Conservation (phyloP, 805 yeast species). For the Candida easanensis region DNA sequence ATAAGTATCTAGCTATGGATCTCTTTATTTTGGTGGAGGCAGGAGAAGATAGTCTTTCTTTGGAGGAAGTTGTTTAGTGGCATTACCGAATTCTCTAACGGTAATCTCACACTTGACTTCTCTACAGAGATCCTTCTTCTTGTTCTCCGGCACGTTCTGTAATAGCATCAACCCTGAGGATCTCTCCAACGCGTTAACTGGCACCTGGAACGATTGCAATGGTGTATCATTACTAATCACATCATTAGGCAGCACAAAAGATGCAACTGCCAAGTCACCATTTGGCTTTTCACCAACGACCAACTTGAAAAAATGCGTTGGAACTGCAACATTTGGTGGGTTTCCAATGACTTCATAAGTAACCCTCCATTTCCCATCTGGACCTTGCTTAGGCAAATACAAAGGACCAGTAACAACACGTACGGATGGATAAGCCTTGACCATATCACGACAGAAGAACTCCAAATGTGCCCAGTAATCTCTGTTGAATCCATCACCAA, state of each 20-base stretch:
- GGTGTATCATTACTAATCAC: slow-evolving; percentile 68
- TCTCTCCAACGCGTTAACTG: slow-evolving; percentile 84
- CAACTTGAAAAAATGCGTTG: slow-evolving; percentile 93
- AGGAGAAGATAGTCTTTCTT: slow-evolving; percentile 15
- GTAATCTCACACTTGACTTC: slow-evolving; percentile 78
- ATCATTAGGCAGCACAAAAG: slow-evolving; percentile 93
- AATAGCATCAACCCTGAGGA: slow-evolving; percentile 82
- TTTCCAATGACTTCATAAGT: slow-evolving; percentile 91
- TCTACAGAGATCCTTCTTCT: slow-evolving; percentile 64
- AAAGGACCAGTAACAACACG: slow-evolving; percentile 93
- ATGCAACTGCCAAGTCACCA: slow-evolving; percentile 66
- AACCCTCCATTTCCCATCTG: slow-evolving; percentile 83
- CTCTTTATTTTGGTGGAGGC: slow-evolving; percentile 13
- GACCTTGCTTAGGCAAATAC: slow-evolving; percentile 71
- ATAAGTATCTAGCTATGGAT: neutral
- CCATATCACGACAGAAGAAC: slow-evolving; percentile 77
- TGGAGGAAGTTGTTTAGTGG: slow-evolving; percentile 20
- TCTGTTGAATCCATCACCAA: slow-evolving; percentile 95
- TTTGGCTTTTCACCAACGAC: slow-evolving; percentile 74
- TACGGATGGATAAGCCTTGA: slow-evolving; percentile 68
- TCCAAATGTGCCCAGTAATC: slow-evolving; percentile 98
- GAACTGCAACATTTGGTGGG: slow-evolving; percentile 95
- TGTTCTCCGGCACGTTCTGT: slow-evolving; percentile 58
- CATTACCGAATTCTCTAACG: slow-evolving; percentile 71
- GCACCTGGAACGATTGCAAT: slow-evolving; percentile 76